Conservation (phyloP, 768 basidiomycete species). For the Boletus speciosus region DNA sequence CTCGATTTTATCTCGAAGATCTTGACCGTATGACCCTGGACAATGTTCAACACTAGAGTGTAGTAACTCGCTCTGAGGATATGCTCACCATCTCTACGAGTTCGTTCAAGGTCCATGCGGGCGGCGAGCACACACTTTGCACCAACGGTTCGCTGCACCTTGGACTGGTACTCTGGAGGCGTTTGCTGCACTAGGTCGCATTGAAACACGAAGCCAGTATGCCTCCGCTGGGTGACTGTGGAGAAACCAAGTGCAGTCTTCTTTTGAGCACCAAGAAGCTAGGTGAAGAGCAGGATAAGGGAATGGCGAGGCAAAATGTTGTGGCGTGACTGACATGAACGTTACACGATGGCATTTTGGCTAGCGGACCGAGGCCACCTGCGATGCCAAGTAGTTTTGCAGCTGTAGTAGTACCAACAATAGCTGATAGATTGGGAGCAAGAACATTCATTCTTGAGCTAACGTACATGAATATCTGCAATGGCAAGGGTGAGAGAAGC, state of each 20-base stretch:
- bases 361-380: conserved; percentile 85
- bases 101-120: conserved; percentile 89
- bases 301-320: background rate
- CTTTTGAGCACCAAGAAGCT: conserved; percentile 92
- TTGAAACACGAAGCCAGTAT: conserved; percentile 97
- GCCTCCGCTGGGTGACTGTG: conserved; percentile 77
- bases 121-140: conserved; percentile 90
- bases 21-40: conserved; percentile 74
- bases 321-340: conserved; percentile 65
- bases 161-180: conserved; percentile 85
- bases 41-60: background rate
- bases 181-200: conserved; percentile 83
- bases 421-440: conserved; percentile 96
- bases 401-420: conserved; percentile 97
- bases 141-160: conserved; percentile 89
- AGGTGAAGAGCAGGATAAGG: conserved; percentile 4
- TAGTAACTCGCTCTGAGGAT: background rate
- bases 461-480: conserved; percentile 96
- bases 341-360: conserved; percentile 94
- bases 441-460: conserved; percentile 98
- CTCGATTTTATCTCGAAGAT: conserved; percentile 84
- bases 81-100: conserved; percentile 70
- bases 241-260: conserved; percentile 95
- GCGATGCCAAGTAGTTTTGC: conserved; percentile 97
- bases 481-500: conserved; percentile 1